Percentiles rank a stretch among this genome's conserved stretches.
These are phyloP conservation scores for Ocimum tenuiflorum DNA, from an alignment of 257 asterid genomes.

Conservation along the genomic window DNA sequence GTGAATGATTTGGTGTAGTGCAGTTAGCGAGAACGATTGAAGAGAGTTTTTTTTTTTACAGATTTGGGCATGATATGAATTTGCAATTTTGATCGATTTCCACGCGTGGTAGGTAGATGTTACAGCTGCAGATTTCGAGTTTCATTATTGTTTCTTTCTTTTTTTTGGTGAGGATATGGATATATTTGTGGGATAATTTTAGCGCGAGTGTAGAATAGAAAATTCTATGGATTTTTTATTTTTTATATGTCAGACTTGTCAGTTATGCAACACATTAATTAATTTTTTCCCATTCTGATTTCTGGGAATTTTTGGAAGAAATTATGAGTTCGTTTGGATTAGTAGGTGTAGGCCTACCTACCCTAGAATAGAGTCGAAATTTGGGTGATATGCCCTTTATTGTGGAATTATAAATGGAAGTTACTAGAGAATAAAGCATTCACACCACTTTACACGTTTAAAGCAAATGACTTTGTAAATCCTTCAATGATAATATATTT, in stretches of 20 bases:
- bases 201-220: neutral
- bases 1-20: neutral
- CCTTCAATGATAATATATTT: neutral
- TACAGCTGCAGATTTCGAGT: too few relatives aligned
- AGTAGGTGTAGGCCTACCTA: too few relatives aligned
- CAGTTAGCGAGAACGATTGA: neutral
- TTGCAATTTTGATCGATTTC: too few relatives aligned
- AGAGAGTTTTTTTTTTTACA: too few relatives aligned
- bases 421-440: constrained; percentile 25
- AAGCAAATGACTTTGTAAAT: constrained; percentile 11
- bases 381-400: neutral
- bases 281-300: neutral
- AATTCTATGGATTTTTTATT: too few relatives aligned
- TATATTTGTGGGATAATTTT: neutral
- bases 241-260: neutral
- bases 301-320: neutral
- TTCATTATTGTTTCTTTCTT: too few relatives aligned
- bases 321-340: too few relatives aligned
- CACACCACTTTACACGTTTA: constrained; percentile 10
- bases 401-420: constrained; percentile 14
- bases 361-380: neutral
- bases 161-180: neutral
- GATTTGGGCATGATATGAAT: too few relatives aligned
- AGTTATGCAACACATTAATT: neutral
- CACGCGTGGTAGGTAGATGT: too few relatives aligned